A percentile compares a stretch with the other conserved stretches of the same genome.
Evolutionary conservation across 2,329 filamentous ascomycete genomes (phyloP).

Genomic region (Neofusicoccum cordaticola): DNA sequence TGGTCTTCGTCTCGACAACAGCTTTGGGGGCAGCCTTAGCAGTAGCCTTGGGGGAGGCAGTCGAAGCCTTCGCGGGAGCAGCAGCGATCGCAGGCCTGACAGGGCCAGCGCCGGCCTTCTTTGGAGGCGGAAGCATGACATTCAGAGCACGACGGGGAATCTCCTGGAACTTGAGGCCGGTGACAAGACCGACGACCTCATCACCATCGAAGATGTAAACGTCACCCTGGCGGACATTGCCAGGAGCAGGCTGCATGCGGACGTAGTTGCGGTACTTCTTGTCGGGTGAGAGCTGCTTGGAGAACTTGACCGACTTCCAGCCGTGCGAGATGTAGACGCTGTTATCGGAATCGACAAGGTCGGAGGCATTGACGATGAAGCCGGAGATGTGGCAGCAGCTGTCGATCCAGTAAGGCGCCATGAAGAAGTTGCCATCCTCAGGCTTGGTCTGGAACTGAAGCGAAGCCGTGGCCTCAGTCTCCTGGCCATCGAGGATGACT

Average conservation of each 20-base stretch:
- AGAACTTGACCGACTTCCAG: conserved; percentile 59
- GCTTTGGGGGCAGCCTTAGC: not conserved
- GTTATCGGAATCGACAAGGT: conserved; percentile 57
- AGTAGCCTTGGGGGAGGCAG: conserved; percentile 42
- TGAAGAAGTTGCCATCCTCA: conserved; percentile 55
- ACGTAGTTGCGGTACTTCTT: conserved; percentile 60
- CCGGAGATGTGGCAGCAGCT: conserved; percentile 57
- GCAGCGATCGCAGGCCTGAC: conserved; percentile 34
- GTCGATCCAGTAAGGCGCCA: conserved; percentile 60
- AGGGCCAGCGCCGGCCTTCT: conserved; percentile 39
- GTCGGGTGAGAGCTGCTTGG: conserved; percentile 50
- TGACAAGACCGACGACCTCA: conserved; percentile 57
- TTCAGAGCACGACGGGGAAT: conserved; percentile 66
- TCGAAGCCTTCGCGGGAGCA: conserved; percentile 34
- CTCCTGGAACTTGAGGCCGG: conserved; percentile 64
- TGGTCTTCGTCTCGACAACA: not conserved
- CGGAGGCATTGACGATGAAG: conserved; percentile 60
- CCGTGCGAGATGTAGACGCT: conserved; percentile 62
- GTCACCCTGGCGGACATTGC: conserved; percentile 58
- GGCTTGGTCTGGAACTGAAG: conserved; percentile 55
- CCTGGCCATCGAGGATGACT: conserved; percentile 56
- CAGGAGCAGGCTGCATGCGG: conserved; percentile 57
- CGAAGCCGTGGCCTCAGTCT: conserved; percentile 54
- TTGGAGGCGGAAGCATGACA: conserved; percentile 63
- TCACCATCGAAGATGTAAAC: conserved; percentile 61